phyloP scores from a whole-genome alignment of 129 eudicot species.

The Artemisia tridentata region DNA sequence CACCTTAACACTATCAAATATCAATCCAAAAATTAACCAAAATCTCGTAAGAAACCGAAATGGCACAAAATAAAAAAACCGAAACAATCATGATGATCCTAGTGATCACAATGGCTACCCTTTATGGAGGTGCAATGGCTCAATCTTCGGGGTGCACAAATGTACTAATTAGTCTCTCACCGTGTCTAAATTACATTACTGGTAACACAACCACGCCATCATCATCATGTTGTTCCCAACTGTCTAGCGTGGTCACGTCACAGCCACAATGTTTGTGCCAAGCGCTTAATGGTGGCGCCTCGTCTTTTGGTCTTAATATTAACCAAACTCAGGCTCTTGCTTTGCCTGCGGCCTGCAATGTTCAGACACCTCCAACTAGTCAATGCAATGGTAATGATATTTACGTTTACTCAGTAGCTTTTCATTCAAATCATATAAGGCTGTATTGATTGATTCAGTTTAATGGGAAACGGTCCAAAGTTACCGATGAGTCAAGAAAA shows the following conservation, averaged over 20 bases:
- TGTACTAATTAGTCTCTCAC: slow-evolving; percentile 41
- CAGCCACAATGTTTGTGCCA: slow-evolving; percentile 66
- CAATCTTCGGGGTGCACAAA: slow-evolving; percentile 38
- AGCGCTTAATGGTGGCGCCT: slow-evolving; percentile 43
- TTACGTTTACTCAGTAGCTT: neutral
- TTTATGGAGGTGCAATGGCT: slow-evolving; percentile 31
- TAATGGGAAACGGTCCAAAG: neutral
- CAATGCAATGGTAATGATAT: slow-evolving; percentile 48
- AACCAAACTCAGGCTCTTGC: slow-evolving; percentile 60
- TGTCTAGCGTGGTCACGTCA: slow-evolving; percentile 36
- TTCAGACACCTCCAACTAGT: slow-evolving; percentile 63
- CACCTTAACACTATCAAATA: neutral
- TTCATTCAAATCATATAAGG: too few relatives aligned
- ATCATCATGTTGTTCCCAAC: slow-evolving; percentile 43
- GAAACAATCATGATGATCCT: slow-evolving; percentile 20
- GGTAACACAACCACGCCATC: slow-evolving; percentile 43
- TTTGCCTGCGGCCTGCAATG: slow-evolving; percentile 58
- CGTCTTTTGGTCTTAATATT: slow-evolving; percentile 41
- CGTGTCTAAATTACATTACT: slow-evolving; percentile 40
- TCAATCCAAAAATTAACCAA: neutral
- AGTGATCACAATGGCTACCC: slow-evolving; percentile 27
- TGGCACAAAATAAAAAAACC: slow-evolving; percentile 22
- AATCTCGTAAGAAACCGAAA: slow-evolving; percentile 1
- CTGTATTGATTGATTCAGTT: neutral
- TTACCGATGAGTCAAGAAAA: neutral